Conservation (phyloP, 495 filamentous ascomycete genomes). For the Astrocystis sublimbata region DNA sequence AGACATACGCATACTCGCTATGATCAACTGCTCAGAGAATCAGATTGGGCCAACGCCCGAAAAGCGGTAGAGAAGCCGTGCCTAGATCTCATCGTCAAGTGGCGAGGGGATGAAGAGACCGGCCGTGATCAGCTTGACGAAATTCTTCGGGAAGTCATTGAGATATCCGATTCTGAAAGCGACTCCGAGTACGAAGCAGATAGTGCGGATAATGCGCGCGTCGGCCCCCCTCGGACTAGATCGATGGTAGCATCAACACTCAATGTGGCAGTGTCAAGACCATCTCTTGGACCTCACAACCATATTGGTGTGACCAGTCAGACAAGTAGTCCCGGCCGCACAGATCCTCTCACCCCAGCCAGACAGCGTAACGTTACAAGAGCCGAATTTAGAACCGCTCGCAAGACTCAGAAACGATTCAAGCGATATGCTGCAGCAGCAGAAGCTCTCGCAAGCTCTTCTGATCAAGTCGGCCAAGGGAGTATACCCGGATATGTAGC, state of each 20-base stretch:
- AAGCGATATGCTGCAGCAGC: conserved; percentile 37
- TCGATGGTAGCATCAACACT: conserved; percentile 21
- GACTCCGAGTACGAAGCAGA: conserved; percentile 55
- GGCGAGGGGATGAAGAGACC: conserved; percentile 84
- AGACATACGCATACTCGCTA: conserved; percentile 86
- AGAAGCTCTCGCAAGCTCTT: conserved; percentile 30
- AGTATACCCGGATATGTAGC: conserved; percentile 21
- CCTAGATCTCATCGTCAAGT: conserved; percentile 73
- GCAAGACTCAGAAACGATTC: conserved; percentile 32
- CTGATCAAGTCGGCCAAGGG: conserved; percentile 17
- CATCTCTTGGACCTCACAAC: background rate
- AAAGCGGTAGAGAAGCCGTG: conserved; percentile 68
- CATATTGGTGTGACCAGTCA: conserved; percentile 15
- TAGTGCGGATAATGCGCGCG: conserved; percentile 17
- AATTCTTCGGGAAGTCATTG: conserved; percentile 76
- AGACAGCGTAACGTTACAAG: conserved; percentile 21
- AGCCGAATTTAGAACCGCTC: conserved; percentile 28
- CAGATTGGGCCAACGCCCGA: conserved; percentile 67
- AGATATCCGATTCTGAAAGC: conserved; percentile 79
- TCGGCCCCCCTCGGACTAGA: conserved; percentile 20
- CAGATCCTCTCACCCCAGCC: conserved; percentile 14
- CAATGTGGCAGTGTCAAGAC: conserved; percentile 11
- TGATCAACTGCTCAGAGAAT: conserved; percentile 69
- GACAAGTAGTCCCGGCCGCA: conserved; percentile 20
- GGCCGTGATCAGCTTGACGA: conserved; percentile 75